Conservation (phyloP, 2,329 filamentous ascomycete genomes). For the Botryotinia calthae region DNA sequence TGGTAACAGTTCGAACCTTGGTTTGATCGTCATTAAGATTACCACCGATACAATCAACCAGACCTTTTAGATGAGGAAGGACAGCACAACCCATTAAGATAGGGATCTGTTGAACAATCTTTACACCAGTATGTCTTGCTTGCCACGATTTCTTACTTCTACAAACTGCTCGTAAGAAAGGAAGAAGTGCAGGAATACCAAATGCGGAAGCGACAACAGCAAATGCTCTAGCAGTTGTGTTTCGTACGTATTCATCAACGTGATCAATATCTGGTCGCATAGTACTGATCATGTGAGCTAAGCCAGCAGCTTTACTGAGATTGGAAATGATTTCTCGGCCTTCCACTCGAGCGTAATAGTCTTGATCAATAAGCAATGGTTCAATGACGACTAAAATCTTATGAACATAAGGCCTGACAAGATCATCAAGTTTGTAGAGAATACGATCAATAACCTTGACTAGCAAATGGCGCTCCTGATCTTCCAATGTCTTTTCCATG, state of each 20-base stretch:
- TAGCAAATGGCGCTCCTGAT: constrained; percentile 94
- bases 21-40: constrained; percentile 97
- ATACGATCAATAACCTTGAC: constrained; percentile 99
- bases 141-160: constrained; percentile 99
- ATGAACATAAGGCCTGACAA: constrained; percentile 94
- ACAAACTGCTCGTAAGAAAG: constrained; percentile 93
- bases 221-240: constrained; percentile 95
- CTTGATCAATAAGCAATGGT: constrained; percentile 97
- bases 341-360: constrained; percentile 98
- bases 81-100: constrained; percentile 99
- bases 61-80: constrained; percentile 87
- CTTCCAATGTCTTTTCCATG: constrained; percentile 97
- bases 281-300: constrained; percentile 98
- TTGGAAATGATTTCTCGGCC: constrained; percentile 99
- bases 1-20: constrained; percentile 95
- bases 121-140: constrained; percentile 94
- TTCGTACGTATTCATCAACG: constrained; percentile 95
- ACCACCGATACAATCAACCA: constrained; percentile 94
- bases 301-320: constrained; percentile 89
- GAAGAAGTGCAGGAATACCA: constrained; percentile 90
- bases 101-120: constrained; percentile 98
- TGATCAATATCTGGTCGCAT: constrained; percentile 99
- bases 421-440: constrained; percentile 95
- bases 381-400: constrained; percentile 99
- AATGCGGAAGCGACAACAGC: constrained; percentile 95